Evolutionary conservation across 805 yeast species (phyloP).

Genomic region (Debaryomyces tyrocola): DNA sequence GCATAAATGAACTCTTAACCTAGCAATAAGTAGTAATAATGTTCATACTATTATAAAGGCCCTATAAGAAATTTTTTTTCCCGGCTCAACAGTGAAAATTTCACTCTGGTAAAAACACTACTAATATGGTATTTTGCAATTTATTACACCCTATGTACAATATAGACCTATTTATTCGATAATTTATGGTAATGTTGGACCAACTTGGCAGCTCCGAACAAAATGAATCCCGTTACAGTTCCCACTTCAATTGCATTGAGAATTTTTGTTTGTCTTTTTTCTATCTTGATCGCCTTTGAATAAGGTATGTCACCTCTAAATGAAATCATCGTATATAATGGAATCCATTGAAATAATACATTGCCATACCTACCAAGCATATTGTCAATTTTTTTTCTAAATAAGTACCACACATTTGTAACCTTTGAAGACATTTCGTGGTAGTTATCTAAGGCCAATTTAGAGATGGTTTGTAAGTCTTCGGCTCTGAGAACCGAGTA

Average conservation of each 20-base stretch:
- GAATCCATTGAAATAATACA: conserved; percentile 64
- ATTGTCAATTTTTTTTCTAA: conserved; percentile 70
- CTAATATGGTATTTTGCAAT: not conserved
- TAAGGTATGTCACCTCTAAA: conserved; percentile 83
- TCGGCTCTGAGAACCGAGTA: conserved; percentile 58
- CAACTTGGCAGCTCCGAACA: conserved; percentile 8
- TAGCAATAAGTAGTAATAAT: too few species aligned
- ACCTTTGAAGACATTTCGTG: conserved; percentile 86
- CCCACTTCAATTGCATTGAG: conserved; percentile 33
- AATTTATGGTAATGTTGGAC: conserved; percentile 8
- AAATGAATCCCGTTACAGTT: conserved; percentile 3
- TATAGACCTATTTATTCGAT: not conserved
- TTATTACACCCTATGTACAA: not conserved
- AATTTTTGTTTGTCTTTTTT: conserved; percentile 54
- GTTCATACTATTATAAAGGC: too few species aligned
- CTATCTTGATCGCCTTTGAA: conserved; percentile 59
- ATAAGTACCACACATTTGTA: conserved; percentile 54
- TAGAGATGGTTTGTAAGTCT: conserved; percentile 74
- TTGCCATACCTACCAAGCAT: conserved; percentile 57
- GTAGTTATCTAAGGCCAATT: conserved; percentile 78
- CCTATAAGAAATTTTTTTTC: too few species aligned
- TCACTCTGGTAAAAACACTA: conserved; percentile 6
- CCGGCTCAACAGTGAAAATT: conserved; percentile 1
- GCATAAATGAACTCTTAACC: not conserved
- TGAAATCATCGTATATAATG: conserved; percentile 89